phyloP scores from a whole-genome alignment of 1,284 basidiomycete species.

The Apiotrichum laibachii region DNA sequence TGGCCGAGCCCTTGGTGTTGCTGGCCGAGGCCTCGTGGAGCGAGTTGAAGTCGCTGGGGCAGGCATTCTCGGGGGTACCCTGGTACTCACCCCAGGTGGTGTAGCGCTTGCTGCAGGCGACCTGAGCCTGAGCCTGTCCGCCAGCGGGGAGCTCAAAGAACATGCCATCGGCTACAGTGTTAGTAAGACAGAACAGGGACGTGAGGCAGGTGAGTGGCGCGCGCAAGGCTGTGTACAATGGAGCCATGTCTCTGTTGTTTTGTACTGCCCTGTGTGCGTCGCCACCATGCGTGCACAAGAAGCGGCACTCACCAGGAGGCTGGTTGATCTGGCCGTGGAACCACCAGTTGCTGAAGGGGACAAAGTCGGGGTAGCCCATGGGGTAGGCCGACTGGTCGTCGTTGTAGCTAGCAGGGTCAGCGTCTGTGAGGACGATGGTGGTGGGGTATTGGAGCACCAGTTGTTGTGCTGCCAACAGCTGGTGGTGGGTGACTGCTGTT shows the following conservation, averaged over 20 bases:
- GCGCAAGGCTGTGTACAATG: not conserved
- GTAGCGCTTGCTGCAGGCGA: conserved; percentile 10
- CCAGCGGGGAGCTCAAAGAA: conserved; percentile 46
- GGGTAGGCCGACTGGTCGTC: not conserved
- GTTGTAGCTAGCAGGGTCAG: not conserved
- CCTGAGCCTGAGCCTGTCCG: conserved; percentile 17
- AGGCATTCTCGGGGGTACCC: not conserved
- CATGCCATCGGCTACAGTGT: conserved; percentile 22
- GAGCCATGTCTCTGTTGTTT: not conserved
- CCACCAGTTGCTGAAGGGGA: conserved; percentile 63
- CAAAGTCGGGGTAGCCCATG: not conserved
- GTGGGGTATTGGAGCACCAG: no score
- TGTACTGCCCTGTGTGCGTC: no score
- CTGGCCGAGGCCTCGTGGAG: conserved; percentile 15
- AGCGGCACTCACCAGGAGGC: conserved; percentile 26
- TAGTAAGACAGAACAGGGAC: no score
- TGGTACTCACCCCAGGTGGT: conserved; percentile 8
- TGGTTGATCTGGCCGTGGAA: conserved; percentile 53
- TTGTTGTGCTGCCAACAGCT: no score
- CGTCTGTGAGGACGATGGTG: not conserved
- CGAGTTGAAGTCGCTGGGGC: not conserved
- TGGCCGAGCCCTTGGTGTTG: conserved; percentile 22
- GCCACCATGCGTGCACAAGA: no score
- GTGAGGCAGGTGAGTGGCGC: not conserved
- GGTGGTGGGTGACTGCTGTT: not conserved